phyloP scores from a whole-genome alignment of 192 early-diverging fungal genomes.

The Coemansia sp. region DNA sequence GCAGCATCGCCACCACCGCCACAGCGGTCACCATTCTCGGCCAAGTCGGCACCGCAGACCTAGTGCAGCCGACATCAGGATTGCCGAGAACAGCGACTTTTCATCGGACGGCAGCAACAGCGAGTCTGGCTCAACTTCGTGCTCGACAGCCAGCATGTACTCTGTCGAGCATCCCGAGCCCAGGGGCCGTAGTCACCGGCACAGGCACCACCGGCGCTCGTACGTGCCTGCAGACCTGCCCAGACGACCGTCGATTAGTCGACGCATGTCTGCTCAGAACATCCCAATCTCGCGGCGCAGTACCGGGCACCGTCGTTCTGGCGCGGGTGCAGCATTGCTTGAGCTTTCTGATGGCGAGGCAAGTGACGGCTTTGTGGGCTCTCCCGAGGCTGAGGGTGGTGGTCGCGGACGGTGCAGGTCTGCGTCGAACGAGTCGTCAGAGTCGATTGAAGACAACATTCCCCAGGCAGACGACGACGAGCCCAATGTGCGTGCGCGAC shows the following conservation, averaged over 20 bases:
- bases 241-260: constrained; percentile 3
- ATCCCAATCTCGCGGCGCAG: constrained; percentile 22
- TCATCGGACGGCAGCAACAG: constrained; percentile 25
- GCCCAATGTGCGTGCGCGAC: constrained; percentile 46
- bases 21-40: background rate
- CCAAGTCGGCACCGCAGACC: constrained; percentile 12
- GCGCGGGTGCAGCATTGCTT: background rate
- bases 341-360: constrained; percentile 12
- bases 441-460: constrained; percentile 14
- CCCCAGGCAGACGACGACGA: constrained; percentile 39
- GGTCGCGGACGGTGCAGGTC: constrained; percentile 15
- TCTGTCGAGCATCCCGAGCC: constrained; percentile 25
- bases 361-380: constrained; percentile 1
- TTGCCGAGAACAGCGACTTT: background rate
- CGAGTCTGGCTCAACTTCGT: constrained; percentile 45
- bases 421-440: constrained; percentile 20
- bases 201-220: constrained; percentile 39
- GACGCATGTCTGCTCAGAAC: constrained; percentile 27
- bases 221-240: constrained; percentile 1
- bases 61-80: background rate
- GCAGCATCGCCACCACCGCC: constrained; percentile 14
- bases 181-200: constrained; percentile 16
- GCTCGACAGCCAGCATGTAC: constrained; percentile 41
- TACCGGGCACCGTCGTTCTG: constrained; percentile 15
- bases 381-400: constrained; percentile 1